phyloP scores from a whole-genome alignment of 805 yeast genomes.

The Spathaspora arborariae region DNA sequence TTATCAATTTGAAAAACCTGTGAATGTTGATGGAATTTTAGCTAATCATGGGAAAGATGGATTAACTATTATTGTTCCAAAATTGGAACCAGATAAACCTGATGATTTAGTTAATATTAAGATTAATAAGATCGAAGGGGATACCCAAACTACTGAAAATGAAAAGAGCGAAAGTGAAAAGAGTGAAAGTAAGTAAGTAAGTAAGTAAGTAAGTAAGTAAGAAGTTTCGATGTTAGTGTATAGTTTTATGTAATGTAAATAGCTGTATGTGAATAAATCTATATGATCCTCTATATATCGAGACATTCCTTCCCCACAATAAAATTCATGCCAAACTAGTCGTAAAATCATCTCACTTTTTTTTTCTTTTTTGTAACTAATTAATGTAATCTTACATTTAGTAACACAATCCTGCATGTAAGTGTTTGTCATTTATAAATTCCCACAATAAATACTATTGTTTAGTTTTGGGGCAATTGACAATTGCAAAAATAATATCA shows the following conservation, averaged over 20 bases:
- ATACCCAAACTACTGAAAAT: too few relatives aligned
- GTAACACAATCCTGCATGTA: not conserved
- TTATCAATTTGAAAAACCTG: constrained; percentile 1
- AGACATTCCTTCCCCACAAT: not conserved
- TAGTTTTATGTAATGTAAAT: not conserved
- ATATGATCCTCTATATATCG: not conserved
- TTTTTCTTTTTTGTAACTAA: not conserved
- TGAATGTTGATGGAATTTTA: not conserved
- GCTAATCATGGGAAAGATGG: constrained; percentile 1
- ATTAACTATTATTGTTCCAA: constrained; percentile 2
- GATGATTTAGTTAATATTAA: constrained; percentile 1
- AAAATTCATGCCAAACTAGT: not conserved
- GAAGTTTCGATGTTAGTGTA: not conserved
- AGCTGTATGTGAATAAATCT: not conserved
- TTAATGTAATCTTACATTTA: not conserved
- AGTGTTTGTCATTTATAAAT: too few relatives aligned
- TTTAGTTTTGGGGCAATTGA: not conserved
- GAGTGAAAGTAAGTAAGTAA: not conserved
- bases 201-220: too few relatives aligned
- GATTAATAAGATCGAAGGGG: not conserved
- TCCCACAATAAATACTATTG: too few relatives aligned
- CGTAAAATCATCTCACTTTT: not conserved
- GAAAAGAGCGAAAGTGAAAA: not conserved
- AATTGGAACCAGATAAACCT: not conserved
- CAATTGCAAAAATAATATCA: not conserved